phyloP scores from a whole-genome alignment of 78 protist genomes.

The Dictyostelium intermedium region DNA sequence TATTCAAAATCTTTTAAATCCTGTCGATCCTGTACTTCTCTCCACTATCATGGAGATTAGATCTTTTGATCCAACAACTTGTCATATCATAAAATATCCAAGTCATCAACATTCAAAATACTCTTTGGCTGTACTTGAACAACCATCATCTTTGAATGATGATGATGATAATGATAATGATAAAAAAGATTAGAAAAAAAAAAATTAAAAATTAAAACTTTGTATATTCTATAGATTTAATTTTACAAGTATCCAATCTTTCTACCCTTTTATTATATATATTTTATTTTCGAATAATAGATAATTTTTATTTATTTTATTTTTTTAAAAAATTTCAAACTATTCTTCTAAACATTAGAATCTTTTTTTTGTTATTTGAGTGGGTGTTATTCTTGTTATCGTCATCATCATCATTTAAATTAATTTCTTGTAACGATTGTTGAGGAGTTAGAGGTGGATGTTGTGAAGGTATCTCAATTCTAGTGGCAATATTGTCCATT shows the following conservation, averaged over 20 bases:
- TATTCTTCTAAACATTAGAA: neutral
- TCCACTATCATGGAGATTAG: conserved; percentile 13
- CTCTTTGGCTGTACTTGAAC: neutral
- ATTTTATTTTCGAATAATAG: neutral
- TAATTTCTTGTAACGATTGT: neutral
- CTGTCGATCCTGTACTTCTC: neutral
- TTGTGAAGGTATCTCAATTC: neutral
- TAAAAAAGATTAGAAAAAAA: neutral
- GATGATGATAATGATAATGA: neutral
- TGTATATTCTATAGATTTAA: neutral
- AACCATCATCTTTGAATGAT: neutral
- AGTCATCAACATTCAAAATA: neutral
- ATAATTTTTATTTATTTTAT: neutral
- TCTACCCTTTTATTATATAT: neutral
- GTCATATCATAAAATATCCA: conserved; percentile 43
- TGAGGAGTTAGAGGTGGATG: neutral
- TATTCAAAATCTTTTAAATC: conserved; percentile 1
- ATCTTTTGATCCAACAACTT: conserved; percentile 48
- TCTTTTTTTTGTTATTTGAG: neutral
- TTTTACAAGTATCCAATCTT: neutral
- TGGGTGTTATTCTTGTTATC: neutral
- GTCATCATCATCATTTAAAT: neutral
- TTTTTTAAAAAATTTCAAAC: neutral
- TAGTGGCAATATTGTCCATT: neutral
- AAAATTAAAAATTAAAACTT: neutral